Conservation (phyloP, 768 basidiomycete genomes). For the Kwoniella dejecticola region DNA sequence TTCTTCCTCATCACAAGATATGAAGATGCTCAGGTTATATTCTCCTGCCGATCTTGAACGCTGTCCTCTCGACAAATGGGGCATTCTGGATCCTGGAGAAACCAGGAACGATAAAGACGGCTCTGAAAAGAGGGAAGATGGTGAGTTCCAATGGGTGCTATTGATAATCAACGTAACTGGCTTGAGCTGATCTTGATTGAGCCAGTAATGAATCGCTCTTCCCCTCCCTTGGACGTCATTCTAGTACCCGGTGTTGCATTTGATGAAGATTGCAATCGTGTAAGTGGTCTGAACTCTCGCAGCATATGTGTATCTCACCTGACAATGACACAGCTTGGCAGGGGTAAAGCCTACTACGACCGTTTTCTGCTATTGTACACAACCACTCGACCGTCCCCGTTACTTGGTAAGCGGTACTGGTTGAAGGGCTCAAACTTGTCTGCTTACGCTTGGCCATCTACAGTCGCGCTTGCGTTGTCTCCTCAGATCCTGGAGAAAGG, state of each 20-base stretch:
- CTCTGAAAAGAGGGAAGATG: slow-evolving; percentile 29
- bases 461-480: slow-evolving; percentile 43
- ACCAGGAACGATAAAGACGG: slow-evolving; percentile 23
- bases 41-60: slow-evolving; percentile 29
- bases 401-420: slow-evolving; percentile 28
- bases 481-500: slow-evolving; percentile 35
- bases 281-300: no score
- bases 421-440: background rate
- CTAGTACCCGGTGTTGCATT: slow-evolving; percentile 51
- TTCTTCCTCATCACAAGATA: slow-evolving; percentile 16
- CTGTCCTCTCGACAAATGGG: slow-evolving; percentile 50
- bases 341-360: slow-evolving; percentile 51
- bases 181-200: no score
- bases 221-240: slow-evolving; percentile 37
- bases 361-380: slow-evolving; percentile 37
- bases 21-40: slow-evolving; percentile 48
- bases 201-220: slow-evolving; percentile 17
- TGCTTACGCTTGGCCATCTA: background rate
- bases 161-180: no score
- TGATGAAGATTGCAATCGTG: slow-evolving; percentile 44
- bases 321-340: slow-evolving; percentile 34
- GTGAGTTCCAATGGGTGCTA: slow-evolving; percentile 23
- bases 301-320: no score
- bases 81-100: slow-evolving; percentile 44
- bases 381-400: slow-evolving; percentile 17